Base-by-base conservation (phyloP, 345 rosid genomes). In the Melaleuca alternifolia region DNA sequence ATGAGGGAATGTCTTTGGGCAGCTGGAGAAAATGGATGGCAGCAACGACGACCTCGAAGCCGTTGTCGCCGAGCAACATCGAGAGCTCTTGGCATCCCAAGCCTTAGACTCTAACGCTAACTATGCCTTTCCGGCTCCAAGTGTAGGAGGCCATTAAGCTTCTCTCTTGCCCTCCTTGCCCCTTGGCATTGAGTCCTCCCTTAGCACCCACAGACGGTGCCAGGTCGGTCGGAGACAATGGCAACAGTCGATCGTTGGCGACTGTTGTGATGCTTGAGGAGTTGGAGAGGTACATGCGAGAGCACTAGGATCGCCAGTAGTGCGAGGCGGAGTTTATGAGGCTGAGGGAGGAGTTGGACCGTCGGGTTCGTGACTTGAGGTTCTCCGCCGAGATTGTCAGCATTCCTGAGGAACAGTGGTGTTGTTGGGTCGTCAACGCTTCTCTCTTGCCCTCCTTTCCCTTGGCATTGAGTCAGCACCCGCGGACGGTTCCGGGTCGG, bases 101-200 rank as follows among this genome's bases (percentile, higher is more conserved):
- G 44, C 94, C 89, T 81, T 91, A 24, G 83, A 83, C 30, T 30
- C 90, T 10, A 96, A 95, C 85, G 87, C 84, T 54, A 94, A 94
- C 61, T 90, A 91, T 6, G 98, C 96, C 26, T n/a, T 93, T 91
- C 90, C 75, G 90, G 24, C 96, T 95, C 86, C 98, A 95, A 87
- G 88, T 94, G 92, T 87, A 92, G 59, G 98, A 95, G 90, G 92
- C 95, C 85, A 82, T 92, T 24, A 83, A 85, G 92, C 93, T 75
- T 93, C 96, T 37, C 89, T 92, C 84, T 83, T 92, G 26, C 53
- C 59, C 15, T 71, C 79, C 79, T n/a, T 48, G 48, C 23, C 87
- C 51, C 77, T 79, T 88, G 20, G 41, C 91, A 20, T 54, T 91
- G 37, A 6, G 87, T 50, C 53, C 91, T 44, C 84, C 84, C 44